These are phyloP conservation scores for Penicillium alfredii DNA, from an alignment of 495 filamentous ascomycete species.

Conservation along the genomic window DNA sequence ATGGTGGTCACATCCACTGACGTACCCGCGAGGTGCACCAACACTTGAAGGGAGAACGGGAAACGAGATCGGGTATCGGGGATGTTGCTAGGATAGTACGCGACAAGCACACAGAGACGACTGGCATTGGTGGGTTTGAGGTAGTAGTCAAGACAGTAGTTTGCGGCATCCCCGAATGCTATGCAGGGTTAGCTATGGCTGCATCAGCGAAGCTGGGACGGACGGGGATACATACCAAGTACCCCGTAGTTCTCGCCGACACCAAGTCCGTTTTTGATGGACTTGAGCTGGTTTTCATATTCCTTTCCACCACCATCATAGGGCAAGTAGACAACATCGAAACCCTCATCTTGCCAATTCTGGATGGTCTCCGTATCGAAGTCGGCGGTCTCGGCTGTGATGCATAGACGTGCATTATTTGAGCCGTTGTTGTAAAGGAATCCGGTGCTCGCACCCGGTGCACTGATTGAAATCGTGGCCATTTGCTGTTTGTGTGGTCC, in stretches of 20 bases:
- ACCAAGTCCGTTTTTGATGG: constrained; percentile 39
- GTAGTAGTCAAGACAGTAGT: constrained; percentile 50
- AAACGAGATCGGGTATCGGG: constrained; percentile 45
- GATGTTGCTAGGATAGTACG: constrained; percentile 55
- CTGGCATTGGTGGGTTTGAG: constrained; percentile 40
- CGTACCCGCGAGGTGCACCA: constrained; percentile 50
- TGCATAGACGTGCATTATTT: constrained; percentile 51
- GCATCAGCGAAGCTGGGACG: background rate
- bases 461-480: constrained; percentile 38
- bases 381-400: constrained; percentile 56
- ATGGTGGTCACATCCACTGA: constrained; percentile 39
- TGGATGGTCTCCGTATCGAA: constrained; percentile 53
- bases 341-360: constrained; percentile 62
- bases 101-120: constrained; percentile 47
- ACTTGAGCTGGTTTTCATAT: constrained; percentile 43
- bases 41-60: constrained; percentile 41
- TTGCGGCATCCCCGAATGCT: constrained; percentile 57
- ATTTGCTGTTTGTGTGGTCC: constrained; percentile 17
- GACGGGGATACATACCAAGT: constrained; percentile 31
- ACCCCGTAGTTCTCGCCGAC: constrained; percentile 47
- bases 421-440: constrained; percentile 38
- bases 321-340: constrained; percentile 56
- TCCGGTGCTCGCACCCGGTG: constrained; percentile 28
- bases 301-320: constrained; percentile 48
- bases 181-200: background rate